phyloP scores from a whole-genome alignment of 805 yeast species.

The Ogataea parapolymorpha region DNA sequence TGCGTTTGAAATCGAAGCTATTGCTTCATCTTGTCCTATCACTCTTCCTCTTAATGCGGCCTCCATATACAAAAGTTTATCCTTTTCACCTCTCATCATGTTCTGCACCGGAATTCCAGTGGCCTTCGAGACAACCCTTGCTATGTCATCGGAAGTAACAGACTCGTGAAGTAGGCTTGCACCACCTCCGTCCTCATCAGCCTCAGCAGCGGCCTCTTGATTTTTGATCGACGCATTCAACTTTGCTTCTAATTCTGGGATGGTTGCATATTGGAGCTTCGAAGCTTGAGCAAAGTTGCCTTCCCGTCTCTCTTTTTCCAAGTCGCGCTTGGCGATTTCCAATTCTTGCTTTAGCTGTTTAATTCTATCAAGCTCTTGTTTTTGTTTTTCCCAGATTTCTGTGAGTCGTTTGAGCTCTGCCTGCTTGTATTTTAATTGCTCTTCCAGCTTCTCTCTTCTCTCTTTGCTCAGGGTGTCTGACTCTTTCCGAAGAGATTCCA shows the following conservation, averaged over 20 bases:
- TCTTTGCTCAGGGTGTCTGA: conserved; percentile 81
- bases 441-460: conserved; percentile 69
- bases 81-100: conserved; percentile 91
- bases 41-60: conserved; percentile 70
- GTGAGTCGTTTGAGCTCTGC: conserved; percentile 71
- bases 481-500: conserved; percentile 91
- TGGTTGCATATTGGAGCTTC: conserved; percentile 79
- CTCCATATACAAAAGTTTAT: conserved; percentile 86
- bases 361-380: conserved; percentile 67
- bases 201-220: conserved; percentile 22
- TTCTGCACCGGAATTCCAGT: conserved; percentile 94
- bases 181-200: conserved; percentile 32
- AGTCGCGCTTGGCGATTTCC: conserved; percentile 78
- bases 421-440: conserved; percentile 58
- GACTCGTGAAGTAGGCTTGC: conserved; percentile 71
- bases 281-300: conserved; percentile 90
- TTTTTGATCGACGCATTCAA: conserved; percentile 44
- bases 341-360: conserved; percentile 78
- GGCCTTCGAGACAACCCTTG: conserved; percentile 86
- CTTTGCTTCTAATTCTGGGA: conserved; percentile 71
- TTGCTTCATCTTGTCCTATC: conserved; percentile 95
- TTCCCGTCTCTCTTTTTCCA: conserved; percentile 77
- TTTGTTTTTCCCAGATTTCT: conserved; percentile 83
- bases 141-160: conserved; percentile 91
- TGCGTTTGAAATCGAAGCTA: conserved; percentile 84